Evolutionary conservation across 129 eudicot genomes (phyloP), one percentile per base, ranked within the genome.

Genomic region (Flaveria robusta): DNA sequence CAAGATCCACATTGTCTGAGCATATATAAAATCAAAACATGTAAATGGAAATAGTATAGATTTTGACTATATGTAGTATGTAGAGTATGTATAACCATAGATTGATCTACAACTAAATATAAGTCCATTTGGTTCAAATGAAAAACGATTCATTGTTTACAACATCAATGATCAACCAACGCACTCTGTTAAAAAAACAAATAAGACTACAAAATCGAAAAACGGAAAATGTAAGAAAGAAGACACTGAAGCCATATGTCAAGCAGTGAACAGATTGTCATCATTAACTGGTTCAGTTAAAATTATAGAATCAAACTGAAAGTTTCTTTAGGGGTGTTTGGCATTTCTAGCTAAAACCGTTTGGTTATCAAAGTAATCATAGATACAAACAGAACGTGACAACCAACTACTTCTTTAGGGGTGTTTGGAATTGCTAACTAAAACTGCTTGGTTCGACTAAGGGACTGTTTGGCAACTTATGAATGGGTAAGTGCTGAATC

Each of bases 1-100:
- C 90, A 75, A 86, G 76, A 59, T 86, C 87, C 54, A 86, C 90
- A 65, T 86, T 86, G 68, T 86, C 90, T 86, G 78, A 64, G 0
- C 29, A 71, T 3, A 62, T 7, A 62, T 0, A 31, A 22, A 66
- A 18, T 2, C 67, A 75, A 24, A 9, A 4, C 3, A 3, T 43
- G 19, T 54, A 54, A 54, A 54, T 54, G 11, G 2, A 22, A 54
- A 20, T 9, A 5, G 24, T n/a, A 7, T 18, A 54, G 26, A 54
- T 18, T 49, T 49, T 49, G 55, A 49, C 20, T 42, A 1, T 34
- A 24, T 24, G 1, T 24, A 24, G 27, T 39, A 2, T 43, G 47
- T 43, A 43, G 47, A 43, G 47, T 5, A 49, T 13, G 55, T 43
- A 43, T 52, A 52, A 52, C 19, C 24, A 52, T 52, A 52, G 24